Base-by-base conservation (phyloP, 257 asterid species). In the Solanum pennellii region DNA sequence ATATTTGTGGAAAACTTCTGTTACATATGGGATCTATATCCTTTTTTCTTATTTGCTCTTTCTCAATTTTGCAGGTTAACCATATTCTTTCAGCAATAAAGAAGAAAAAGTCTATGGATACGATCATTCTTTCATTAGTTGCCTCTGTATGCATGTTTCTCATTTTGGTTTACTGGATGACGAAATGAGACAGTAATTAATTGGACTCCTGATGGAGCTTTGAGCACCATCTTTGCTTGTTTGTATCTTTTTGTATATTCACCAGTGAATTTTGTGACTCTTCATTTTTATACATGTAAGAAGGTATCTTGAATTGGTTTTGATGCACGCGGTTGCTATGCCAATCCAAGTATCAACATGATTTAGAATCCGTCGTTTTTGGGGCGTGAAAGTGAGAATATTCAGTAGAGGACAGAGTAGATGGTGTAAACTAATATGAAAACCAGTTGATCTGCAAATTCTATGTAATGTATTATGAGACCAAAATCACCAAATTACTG, bases 71-170 rank as follows among this genome's bases (percentile, higher is more conserved):
- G 93, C 95, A 95, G 98, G 96, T 96, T 84, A 95, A 94, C 87
- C 93, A 95, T 79, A 91, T 96, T 68, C 91, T 96, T 75, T 91
- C 98, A 27, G 88, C 97, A 49, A 94, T 96, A 92, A 96, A 92
- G 97, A 96, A 95, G 98, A 96, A 94, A 87, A 96, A 95, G 93
- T 93, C 98, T 29, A 94, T 94, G 97, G 99, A 96, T 89, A 94
- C 98, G 65, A 90, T 95, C 86, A 91, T 96, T 89, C 98, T 96
- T 90, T 96, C 98, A 56, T 89, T 96, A 89, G 98, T 96, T 80
- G 98, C 98, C 23, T 93, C 98, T n/a, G 95, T 92, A 42, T 95
- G 99, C 95, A 87, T 93, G 72, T 96, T 93, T 90, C 92, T 96
- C 56, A 96, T 96, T 86, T 86, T 96, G 87, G 91, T 96, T 87